These are phyloP conservation scores for Talaromyces amestolkiae DNA, from an alignment of 2,329 filamentous ascomycete species.

Conservation along the genomic window DNA sequence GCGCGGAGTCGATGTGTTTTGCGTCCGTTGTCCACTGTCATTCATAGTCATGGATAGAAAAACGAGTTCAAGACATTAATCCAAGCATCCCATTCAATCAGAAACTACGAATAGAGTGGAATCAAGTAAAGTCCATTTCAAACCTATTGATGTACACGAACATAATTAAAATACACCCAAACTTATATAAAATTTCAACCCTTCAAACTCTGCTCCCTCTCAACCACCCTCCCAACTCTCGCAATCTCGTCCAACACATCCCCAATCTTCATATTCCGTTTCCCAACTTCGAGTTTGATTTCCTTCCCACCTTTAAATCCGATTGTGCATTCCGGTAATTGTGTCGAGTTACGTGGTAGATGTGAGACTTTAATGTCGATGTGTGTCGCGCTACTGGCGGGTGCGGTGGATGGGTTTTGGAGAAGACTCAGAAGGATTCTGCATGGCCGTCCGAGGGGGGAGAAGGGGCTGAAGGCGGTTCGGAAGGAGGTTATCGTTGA, in stretches of 20 bases:
- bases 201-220: constrained; percentile 76
- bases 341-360: constrained; percentile 66
- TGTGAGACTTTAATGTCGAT: constrained; percentile 78
- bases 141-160: neutral
- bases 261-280: constrained; percentile 75
- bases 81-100: neutral
- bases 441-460: constrained; percentile 71
- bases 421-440: constrained; percentile 84
- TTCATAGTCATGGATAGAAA: constrained; percentile 14
- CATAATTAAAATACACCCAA: neutral
- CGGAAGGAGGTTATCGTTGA: constrained; percentile 66
- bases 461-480: constrained; percentile 92
- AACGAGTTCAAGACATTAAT: neutral
- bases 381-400: constrained; percentile 69
- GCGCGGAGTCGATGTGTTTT: constrained; percentile 4
- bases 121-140: neutral
- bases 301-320: constrained; percentile 97
- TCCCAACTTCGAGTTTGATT: constrained; percentile 75
- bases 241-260: constrained; percentile 86
- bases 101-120: no score
- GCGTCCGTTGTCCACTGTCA: neutral
- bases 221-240: constrained; percentile 77
- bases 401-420: constrained; percentile 74
- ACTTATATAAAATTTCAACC: constrained; percentile 31
- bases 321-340: constrained; percentile 67